Evolutionary conservation across 2,329 filamentous ascomycete genomes (phyloP).

Genomic region (Rutstroemia sp.): DNA sequence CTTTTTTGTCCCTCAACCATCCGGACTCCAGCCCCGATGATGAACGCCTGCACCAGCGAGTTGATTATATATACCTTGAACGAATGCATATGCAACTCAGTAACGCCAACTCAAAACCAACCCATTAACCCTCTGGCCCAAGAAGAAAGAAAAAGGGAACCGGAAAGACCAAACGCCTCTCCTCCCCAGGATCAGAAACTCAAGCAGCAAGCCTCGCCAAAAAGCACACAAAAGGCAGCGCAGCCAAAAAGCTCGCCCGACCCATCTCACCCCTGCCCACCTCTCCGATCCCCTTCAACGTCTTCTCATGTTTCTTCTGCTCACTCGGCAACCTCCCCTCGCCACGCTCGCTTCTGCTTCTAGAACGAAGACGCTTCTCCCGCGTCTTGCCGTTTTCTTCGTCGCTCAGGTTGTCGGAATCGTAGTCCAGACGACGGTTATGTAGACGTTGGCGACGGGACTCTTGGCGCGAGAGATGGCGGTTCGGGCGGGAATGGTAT

Average conservation of each 20-base stretch:
- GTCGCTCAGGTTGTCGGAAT: background rate
- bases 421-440: background rate
- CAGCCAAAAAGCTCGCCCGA: background rate
- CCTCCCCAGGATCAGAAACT: background rate
- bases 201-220: slow-evolving; percentile 1
- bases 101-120: too few relatives aligned
- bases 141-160: background rate
- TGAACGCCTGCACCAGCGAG: too few relatives aligned
- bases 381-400: too few relatives aligned
- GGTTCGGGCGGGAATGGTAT: background rate
- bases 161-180: too few relatives aligned
- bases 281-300: background rate
- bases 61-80: too few relatives aligned
- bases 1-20: background rate
- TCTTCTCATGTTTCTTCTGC: slow-evolving; percentile 2
- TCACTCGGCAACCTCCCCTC: background rate
- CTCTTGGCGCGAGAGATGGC: background rate
- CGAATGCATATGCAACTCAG: too few relatives aligned
- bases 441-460: background rate
- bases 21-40: background rate
- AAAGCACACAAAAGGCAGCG: background rate
- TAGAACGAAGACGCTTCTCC: background rate
- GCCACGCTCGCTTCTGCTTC: background rate
- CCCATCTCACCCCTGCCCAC: slow-evolving; percentile 4
- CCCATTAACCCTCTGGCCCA: background rate